These are phyloP conservation scores for Brassica cretica DNA, from an alignment of 345 rosid species.

Conservation along the genomic window DNA sequence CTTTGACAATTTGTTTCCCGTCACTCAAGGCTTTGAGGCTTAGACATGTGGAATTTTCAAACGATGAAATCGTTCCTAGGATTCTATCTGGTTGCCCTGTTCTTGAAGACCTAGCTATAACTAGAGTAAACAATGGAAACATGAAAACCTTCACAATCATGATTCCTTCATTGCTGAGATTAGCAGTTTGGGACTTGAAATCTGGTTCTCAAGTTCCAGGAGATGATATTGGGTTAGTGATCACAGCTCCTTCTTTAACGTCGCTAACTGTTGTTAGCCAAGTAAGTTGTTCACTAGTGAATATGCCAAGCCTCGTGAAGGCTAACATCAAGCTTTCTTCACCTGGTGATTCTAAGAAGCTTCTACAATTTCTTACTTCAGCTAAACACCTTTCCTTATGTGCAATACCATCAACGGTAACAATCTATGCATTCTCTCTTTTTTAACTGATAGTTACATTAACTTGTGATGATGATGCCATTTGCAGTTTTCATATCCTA, in stretches of 20 bases:
- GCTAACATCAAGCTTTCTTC: not conserved
- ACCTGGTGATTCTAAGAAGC: not conserved
- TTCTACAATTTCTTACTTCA: constrained; percentile 12
- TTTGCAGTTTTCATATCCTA: not conserved
- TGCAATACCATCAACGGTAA: not conserved
- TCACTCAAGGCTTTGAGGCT: not conserved
- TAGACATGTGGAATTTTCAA: not conserved
- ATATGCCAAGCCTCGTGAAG: not conserved
- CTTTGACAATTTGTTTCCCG: not conserved
- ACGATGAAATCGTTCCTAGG: not conserved
- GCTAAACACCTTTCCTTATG: constrained; percentile 5
- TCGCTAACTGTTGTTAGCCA: not conserved
- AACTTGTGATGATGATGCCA: constrained; percentile 6
- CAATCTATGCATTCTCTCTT: not conserved
- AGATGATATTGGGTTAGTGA: constrained; percentile 5
- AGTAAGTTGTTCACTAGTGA: not conserved
- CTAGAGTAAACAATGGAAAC: not conserved
- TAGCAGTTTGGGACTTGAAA: not conserved
- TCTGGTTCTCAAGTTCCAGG: not conserved
- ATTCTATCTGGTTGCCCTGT: not conserved
- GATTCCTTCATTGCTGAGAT: constrained; percentile 9
- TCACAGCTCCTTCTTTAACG: not conserved
- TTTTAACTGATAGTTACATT: not conserved
- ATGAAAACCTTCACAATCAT: not conserved
- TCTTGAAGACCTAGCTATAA: not conserved